Conservation (phyloP, 768 basidiomycete genomes). For the Mycena pura region DNA sequence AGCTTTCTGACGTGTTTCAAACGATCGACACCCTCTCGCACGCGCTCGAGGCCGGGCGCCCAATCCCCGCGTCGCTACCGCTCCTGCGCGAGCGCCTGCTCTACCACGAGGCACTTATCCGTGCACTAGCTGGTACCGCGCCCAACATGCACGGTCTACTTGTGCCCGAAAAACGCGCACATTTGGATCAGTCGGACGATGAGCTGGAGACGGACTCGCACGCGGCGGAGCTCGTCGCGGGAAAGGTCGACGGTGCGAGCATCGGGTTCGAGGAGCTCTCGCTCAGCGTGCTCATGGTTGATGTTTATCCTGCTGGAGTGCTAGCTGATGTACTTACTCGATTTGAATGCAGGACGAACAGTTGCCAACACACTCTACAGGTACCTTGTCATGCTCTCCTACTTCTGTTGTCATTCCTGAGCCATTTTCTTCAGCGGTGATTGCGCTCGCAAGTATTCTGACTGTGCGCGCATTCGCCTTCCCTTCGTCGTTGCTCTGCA, state of each 20-base stretch:
- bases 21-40: slow-evolving; percentile 47
- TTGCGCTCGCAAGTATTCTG: slow-evolving; percentile 48
- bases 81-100: slow-evolving; percentile 50
- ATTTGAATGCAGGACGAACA: slow-evolving; percentile 43
- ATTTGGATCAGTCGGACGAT: too few relatives aligned
- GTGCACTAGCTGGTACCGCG: too few relatives aligned
- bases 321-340: too few relatives aligned
- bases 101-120: slow-evolving; percentile 46
- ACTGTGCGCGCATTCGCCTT: slow-evolving; percentile 34
- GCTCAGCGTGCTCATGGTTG: slow-evolving; percentile 45
- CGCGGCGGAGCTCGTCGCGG: slow-evolving; percentile 32
- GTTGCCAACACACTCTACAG: slow-evolving; percentile 51
- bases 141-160: too few relatives aligned
- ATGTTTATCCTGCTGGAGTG: slow-evolving; percentile 3
- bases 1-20: slow-evolving; percentile 54
- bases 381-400: slow-evolving; percentile 29
- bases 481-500: not conserved
- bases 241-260: slow-evolving; percentile 47
- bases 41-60: slow-evolving; percentile 42
- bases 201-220: slow-evolving; percentile 26
- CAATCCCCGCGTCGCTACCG: slow-evolving; percentile 47
- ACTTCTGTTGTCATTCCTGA: not conserved
- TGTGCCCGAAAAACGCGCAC: too few relatives aligned
- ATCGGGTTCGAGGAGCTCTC: slow-evolving; percentile 52
- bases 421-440: slow-evolving; percentile 37